Conservation (phyloP, 345 rosid species). For the Alliaria petiolata region DNA sequence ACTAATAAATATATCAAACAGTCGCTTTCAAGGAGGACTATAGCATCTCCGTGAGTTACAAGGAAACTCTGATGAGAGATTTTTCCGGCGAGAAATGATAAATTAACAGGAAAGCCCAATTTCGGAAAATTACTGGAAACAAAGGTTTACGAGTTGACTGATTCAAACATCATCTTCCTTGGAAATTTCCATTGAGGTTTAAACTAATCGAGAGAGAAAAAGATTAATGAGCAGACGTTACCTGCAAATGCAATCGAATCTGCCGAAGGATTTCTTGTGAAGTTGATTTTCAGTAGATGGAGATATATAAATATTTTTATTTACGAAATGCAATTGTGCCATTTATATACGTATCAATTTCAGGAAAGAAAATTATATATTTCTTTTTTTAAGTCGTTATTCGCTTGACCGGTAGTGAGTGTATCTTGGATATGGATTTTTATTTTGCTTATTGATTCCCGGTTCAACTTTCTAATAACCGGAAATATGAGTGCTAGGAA, state of each 20-base stretch:
- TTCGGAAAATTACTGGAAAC: constrained; percentile 11
- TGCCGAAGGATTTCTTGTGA: background rate
- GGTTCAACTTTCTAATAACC: too few species aligned
- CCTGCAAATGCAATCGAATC: constrained; percentile 19
- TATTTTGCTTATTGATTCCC: too few species aligned
- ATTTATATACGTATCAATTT: background rate
- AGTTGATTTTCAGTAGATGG: background rate
- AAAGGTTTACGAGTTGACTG: constrained; percentile 5
- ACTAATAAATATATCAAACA: background rate
- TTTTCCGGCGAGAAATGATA: constrained; percentile 28
- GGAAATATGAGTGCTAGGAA: too few species aligned
- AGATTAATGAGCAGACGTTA: background rate
- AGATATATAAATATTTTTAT: background rate
- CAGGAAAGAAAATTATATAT: background rate
- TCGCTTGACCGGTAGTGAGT: too few species aligned
- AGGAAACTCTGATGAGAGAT: constrained; percentile 18
- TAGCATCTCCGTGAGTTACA: constrained; percentile 12
- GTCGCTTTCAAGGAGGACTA: constrained; percentile 19
- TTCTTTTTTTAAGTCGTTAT: background rate
- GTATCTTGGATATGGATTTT: too few species aligned
- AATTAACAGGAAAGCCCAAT: constrained; percentile 8
- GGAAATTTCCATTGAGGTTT: constrained; percentile 1
- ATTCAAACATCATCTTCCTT: background rate
- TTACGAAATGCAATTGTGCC: background rate
- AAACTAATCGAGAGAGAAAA: background rate